Evolutionary conservation across 352 stramenopile genomes (phyloP).

Genomic region (Pythium monospermum): DNA sequence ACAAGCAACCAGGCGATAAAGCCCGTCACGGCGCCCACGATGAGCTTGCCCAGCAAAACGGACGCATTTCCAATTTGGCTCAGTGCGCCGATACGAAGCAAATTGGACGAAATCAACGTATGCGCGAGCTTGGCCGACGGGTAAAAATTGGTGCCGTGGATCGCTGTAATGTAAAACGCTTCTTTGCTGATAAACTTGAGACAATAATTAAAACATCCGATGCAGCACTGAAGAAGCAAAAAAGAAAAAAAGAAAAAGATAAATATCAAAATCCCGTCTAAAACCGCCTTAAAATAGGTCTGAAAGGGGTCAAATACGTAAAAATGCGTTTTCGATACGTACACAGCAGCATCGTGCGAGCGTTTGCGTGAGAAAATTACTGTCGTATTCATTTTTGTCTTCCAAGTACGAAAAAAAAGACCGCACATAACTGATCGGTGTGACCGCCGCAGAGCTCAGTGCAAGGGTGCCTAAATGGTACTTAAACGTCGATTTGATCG

Average conservation of each 20-base stretch:
- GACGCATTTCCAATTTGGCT: conserved; percentile 66
- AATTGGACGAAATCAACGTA: conserved; percentile 63
- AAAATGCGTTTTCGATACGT: conserved; percentile 21
- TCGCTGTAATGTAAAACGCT: conserved; percentile 72
- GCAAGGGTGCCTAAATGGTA: conserved; percentile 76
- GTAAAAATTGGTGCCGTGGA: conserved; percentile 76
- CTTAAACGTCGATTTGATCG: conserved; percentile 47
- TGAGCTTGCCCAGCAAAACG: conserved; percentile 67
- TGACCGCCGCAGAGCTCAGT: conserved; percentile 51
- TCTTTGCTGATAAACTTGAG: conserved; percentile 85
- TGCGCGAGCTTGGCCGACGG: conserved; percentile 70
- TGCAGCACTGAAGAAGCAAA: conserved; percentile 51
- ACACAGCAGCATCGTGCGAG: conserved; percentile 69
- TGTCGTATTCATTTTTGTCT: conserved; percentile 76
- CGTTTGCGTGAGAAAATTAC: conserved; percentile 48
- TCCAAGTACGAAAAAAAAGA: conserved; percentile 80
- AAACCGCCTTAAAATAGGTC: too few relatives aligned
- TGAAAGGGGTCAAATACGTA: conserved; percentile 8
- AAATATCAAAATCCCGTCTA: too few relatives aligned
- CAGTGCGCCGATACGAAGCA: conserved; percentile 57
- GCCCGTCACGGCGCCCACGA: conserved; percentile 66
- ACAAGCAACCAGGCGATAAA: conserved; percentile 71
- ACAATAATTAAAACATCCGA: conserved; percentile 80
- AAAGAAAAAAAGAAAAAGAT: conserved; percentile 3
- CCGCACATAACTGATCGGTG: conserved; percentile 57